phyloP scores from a whole-genome alignment of 768 basidiomycete species.

The Kwoniella sp. region DNA sequence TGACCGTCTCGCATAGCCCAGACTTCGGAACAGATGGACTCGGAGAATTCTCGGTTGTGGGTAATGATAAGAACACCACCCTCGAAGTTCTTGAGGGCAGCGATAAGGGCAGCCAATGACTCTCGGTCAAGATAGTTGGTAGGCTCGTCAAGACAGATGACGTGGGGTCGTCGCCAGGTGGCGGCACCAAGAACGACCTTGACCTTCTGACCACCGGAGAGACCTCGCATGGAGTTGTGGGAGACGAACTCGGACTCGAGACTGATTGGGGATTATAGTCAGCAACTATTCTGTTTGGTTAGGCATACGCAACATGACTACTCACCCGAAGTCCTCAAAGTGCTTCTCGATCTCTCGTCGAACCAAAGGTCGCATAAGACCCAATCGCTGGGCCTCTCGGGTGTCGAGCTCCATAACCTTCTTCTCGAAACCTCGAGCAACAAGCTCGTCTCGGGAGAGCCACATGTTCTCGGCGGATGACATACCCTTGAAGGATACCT shows the following conservation, averaged over 20 bases:
- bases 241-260: slow-evolving; percentile 98
- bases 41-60: slow-evolving; percentile 98
- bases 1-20: slow-evolving; percentile 99
- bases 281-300: slow-evolving; percentile 17
- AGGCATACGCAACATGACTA: slow-evolving; percentile 1
- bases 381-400: slow-evolving; percentile 93
- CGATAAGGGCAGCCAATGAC: slow-evolving; percentile 97
- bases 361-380: slow-evolving; percentile 92
- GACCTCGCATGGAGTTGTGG: slow-evolving; percentile 98
- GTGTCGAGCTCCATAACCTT: slow-evolving; percentile 97
- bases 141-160: slow-evolving; percentile 96
- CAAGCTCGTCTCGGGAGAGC: slow-evolving; percentile 91
- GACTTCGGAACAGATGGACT: slow-evolving; percentile 95
- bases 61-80: slow-evolving; percentile 98
- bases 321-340: slow-evolving; percentile 79
- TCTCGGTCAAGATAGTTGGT: slow-evolving; percentile 99
- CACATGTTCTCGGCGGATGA: slow-evolving; percentile 98
- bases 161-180: slow-evolving; percentile 97
- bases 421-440: slow-evolving; percentile 99
- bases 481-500: slow-evolving; percentile 91
- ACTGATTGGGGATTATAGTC: slow-evolving; percentile 58
- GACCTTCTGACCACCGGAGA: slow-evolving; percentile 98
- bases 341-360: slow-evolving; percentile 99
- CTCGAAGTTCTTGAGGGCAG: slow-evolving; percentile 95
- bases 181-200: slow-evolving; percentile 98